phyloP scores from a whole-genome alignment of 257 asterid species.

The Petrea volubilis region DNA sequence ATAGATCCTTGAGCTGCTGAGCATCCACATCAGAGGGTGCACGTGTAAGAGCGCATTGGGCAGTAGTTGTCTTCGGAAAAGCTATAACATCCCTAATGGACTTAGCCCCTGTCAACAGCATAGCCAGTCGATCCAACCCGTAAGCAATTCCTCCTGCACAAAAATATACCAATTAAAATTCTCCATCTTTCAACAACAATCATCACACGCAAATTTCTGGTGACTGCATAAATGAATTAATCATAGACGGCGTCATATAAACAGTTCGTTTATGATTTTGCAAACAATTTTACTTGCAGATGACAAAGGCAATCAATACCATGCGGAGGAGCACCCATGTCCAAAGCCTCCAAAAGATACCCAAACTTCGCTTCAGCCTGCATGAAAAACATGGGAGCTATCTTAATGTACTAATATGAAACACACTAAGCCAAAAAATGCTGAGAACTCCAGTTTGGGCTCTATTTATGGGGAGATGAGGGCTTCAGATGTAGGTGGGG shows the following conservation, averaged over 20 bases:
- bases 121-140: slow-evolving; percentile 83
- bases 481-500: no score
- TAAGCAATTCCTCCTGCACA: slow-evolving; percentile 89
- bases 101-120: slow-evolving; percentile 77
- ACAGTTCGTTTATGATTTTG: neutral
- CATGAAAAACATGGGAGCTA: slow-evolving; percentile 4
- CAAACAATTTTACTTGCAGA: neutral
- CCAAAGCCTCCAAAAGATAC: slow-evolving; percentile 94
- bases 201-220: no score
- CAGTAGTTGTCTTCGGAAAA: slow-evolving; percentile 94
- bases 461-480: no score
- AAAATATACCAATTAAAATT: neutral
- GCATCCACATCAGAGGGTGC: slow-evolving; percentile 84
- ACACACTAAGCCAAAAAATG: neutral
- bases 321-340: slow-evolving; percentile 99
- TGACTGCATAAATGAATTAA: no score
- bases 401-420: neutral
- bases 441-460: no score
- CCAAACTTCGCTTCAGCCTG: slow-evolving; percentile 98
- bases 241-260: no score
- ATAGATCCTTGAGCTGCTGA: slow-evolving; percentile 80
- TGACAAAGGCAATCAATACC: slow-evolving; percentile 44
- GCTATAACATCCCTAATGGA: slow-evolving; percentile 96
- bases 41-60: slow-evolving; percentile 88
- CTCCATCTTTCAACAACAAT: neutral